Base-by-base conservation (phyloP, 495 filamentous ascomycete genomes). In the Opeltia flavorubescens region DNA sequence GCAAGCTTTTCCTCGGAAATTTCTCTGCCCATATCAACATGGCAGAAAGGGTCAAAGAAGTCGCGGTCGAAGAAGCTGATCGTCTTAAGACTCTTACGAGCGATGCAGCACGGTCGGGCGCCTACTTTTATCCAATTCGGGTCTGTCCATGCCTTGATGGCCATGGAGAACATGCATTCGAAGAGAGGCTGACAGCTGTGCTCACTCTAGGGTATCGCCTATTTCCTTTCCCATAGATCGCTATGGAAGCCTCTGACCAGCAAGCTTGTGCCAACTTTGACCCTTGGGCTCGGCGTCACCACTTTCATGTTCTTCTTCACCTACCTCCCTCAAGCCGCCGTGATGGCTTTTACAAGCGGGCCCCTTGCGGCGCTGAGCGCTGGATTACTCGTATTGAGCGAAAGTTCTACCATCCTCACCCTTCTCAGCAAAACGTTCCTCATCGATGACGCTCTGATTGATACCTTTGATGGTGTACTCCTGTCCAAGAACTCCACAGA, bases 391-490 rank as follows among this genome's bases (percentile, higher is more conserved):
- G 77, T 88, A 12, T 75, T 95, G 27, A 81, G 70, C 58, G 89
- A 98, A 59, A 81, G 77, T 57, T 83, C 86, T 0, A 81, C 82
- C 1, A 69, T 98, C 46, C 79, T 88, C 33, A 81, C 74, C 31
- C 55, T 88, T 34, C 55, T 95, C 28, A 78, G 83, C 15, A 78
- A 79, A 43, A 79, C 76, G 30, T 89, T 86, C 48, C 57, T 95
- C 46, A 71, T 93, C 20, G 76, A 84, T 44, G 84, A 86, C 34
- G 80, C 83, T 0, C 69, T 95, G 5, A 65, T 91, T 20, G 89
- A 98, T 59, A 91, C 86, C 3, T 98, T 98, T 53, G 91, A 98
- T 57, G 86, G 81, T 12, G 81, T 84, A 0, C 66, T 89, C 8
- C 50, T 89, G 0, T 64, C 72, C 7, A 67, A 66, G 31, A 69